Conservation (phyloP, 1,139 yeast species). For the Entelexis sorbosivorans region DNA sequence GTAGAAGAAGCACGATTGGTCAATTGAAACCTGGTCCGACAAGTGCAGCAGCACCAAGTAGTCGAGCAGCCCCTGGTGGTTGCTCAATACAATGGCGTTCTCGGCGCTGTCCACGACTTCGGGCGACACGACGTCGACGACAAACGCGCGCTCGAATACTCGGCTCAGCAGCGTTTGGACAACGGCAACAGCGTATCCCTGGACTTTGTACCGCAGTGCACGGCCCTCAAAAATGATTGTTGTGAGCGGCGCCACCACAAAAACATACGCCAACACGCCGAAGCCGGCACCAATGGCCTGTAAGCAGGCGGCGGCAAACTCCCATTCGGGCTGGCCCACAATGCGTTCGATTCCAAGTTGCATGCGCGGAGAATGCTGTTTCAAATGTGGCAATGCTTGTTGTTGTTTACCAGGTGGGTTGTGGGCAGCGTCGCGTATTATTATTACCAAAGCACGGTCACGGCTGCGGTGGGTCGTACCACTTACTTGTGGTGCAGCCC, state of each 20-base stretch:
- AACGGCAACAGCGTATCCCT: constrained; percentile 5
- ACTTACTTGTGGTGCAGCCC: background rate
- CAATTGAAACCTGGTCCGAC: constrained; percentile 28
- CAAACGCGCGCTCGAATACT: constrained; percentile 11
- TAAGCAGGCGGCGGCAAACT: background rate
- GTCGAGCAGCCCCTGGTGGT: constrained; percentile 49
- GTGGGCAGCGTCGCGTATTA: background rate
- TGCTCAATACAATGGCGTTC: constrained; percentile 29
- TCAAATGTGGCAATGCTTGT: background rate
- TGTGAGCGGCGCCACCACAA: constrained; percentile 9
- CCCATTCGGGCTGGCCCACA: constrained; percentile 2
- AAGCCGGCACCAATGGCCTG: background rate
- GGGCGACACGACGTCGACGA: constrained; percentile 19
- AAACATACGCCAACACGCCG: constrained; percentile 1
- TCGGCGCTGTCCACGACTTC: constrained; percentile 16
- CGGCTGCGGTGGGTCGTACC: too few species aligned
- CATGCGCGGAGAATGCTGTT: background rate
- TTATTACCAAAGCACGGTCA: background rate
- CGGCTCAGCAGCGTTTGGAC: constrained; percentile 7
- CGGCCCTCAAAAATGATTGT: constrained; percentile 6
- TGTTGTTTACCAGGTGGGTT: background rate
- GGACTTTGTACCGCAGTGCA: constrained; percentile 13
- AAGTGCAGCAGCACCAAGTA: constrained; percentile 41
- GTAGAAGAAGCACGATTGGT: constrained; percentile 25
- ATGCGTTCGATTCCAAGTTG: background rate